Base-by-base conservation (phyloP, 768 basidiomycete species). In the Symmetrospora coprosmae region DNA sequence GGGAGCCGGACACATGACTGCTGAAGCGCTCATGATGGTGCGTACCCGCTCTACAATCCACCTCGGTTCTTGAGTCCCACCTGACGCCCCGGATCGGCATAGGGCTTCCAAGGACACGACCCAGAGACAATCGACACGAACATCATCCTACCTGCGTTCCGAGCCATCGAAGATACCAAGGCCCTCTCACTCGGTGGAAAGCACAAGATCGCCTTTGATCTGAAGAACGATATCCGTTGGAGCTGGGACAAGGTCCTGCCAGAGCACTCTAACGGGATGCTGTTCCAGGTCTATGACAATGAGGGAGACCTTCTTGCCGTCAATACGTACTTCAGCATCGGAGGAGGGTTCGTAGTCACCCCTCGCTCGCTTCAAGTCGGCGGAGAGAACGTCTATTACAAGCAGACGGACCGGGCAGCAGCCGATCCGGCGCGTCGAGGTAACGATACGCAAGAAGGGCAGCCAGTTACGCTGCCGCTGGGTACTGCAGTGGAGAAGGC, bases 311-410 rank as follows among this genome's bases (percentile, higher is more conserved):
- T 96, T 62, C 75, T 97, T 60, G 91, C 91, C 1, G 90, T 87
- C 13, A 96, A 97, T 66, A 86, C 90, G 70, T 97, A 92, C 50
- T 68, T 64, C 35, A 81, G 85, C 55, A 88, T 94, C 48, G 88
- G 89, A 2, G 89, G 89, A 41, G 89, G 89, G 2, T 94, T 92
- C 70, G 89, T 92, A 2, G 88, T 94, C 25, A 94, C 94, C 67
- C 86, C 90, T 38, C 86, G 88, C n/a, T 28, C 40, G 14, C 25
- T 58, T 7, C 30, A 25, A 64, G 63, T 66, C 34, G 64, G 63
- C 3, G 88, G 88, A 66, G 91, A 96, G 74, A 96, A 96, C 70
- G 70, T 94, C 63, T 96, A 87, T 71, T 96, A 94, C 77, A 88
- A 87, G 72, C 82, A 86, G 17, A 85, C 91, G 27, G 81, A 90